Percentiles rank a stretch among this genome's conserved stretches.
phyloP scores from a whole-genome alignment of 305 asterid species.

The Fraxinus velutina region DNA sequence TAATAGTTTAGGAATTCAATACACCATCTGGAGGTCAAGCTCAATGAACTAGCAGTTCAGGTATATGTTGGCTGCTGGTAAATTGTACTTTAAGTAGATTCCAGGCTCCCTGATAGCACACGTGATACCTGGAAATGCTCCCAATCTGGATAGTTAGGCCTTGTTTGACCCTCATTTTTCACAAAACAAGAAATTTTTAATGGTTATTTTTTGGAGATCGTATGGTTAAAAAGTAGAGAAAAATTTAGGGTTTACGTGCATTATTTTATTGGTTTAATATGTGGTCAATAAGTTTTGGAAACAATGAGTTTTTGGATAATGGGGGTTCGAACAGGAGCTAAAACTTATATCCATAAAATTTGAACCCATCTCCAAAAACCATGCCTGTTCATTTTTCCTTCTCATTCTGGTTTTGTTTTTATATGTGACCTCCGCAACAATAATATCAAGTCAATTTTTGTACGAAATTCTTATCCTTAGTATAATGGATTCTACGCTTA shows the following conservation, averaged over 20 bases:
- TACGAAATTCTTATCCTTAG: neutral
- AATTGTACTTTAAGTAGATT: neutral
- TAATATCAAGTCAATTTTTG: neutral
- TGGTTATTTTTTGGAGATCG: neutral
- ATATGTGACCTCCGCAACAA: neutral
- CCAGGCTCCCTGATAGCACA: constrained; percentile 8
- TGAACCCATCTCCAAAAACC: neutral
- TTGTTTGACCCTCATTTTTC: neutral
- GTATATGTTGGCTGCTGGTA: neutral
- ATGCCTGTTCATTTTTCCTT: neutral
- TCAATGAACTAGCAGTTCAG: neutral
- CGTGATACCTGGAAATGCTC: neutral
- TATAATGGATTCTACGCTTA: neutral
- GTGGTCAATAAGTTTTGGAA: neutral
- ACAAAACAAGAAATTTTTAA: neutral
- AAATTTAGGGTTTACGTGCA: neutral
- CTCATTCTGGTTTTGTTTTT: neutral
- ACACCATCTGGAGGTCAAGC: neutral
- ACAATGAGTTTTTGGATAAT: neutral
- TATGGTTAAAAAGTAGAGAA: neutral
- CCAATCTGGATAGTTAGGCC: neutral
- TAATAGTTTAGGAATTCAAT: constrained; percentile 9
- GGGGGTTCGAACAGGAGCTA: neutral
- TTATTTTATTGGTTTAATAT: neutral
- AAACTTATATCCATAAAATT: neutral